Evolutionary conservation across 2,329 filamentous ascomycete species (phyloP), one percentile per base, ranked within the genome.

Genomic region (Alternaria incomplexa): DNA sequence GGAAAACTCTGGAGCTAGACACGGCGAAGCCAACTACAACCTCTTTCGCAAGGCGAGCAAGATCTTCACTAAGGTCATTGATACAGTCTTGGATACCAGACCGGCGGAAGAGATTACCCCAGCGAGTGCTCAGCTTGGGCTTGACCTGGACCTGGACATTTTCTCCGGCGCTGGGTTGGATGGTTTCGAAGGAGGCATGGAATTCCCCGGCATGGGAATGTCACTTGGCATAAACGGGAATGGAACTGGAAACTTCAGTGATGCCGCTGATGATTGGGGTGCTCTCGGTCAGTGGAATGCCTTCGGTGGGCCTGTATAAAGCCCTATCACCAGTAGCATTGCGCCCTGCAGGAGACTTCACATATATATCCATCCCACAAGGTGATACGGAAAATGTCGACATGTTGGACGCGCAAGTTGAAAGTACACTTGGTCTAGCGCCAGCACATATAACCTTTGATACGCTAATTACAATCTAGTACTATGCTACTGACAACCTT

Each of bases 1-100:
- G 8, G 74, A 76, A 12, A 74, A 70, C 13, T 73, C 70, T 0
- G 78, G 78, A 17, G 75, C 75, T 1, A 58, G 73, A 1, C 76
- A 75, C 0, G 77, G 73, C 25, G 74, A 80, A 47, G 75, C 75
- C 3, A 77, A 80, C 28, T 79, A 80, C 56, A 72, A 71, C 28
- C 56, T 78, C 1, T 79, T 74, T 48, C 68, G 70, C 26, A 78
- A 78, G 52, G 76, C 73, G 2, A 68, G 67, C 30, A 73, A 67
- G 30, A 68, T 71, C 2, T 77, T 77, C 47, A 76, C 73, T 0
- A 62, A 69, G 12, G 69, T 78, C 8, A 75, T 79, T 26, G 75
- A 79, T 26, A 63, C 69, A 2, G 72, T 78, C 10, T 62, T 78
- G 20, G 75, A 78, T 40, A 56, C 74, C 7, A 60, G 64, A 32